phyloP scores from a whole-genome alignment of 306 rosid species.

The Rosa persica region DNA sequence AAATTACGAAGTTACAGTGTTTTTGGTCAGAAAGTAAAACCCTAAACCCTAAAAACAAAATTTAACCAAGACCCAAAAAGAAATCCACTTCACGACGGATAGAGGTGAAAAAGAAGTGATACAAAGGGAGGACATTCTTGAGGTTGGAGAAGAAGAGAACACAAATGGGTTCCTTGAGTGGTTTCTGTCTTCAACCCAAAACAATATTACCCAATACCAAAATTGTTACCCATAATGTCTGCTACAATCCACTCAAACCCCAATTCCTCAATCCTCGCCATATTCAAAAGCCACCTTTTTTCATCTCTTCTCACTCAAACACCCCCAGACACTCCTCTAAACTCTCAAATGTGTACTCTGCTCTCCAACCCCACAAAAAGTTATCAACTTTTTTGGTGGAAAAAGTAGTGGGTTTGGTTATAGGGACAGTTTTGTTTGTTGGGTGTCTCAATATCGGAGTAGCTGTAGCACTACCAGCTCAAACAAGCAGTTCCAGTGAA shows the following conservation, averaged over 20 bases:
- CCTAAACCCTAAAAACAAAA: neutral
- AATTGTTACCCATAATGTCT: neutral
- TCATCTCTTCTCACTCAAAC: neutral
- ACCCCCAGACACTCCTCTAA: conserved; percentile 18
- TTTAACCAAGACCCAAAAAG: neutral
- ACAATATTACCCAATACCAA: conserved; percentile 1
- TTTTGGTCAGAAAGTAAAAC: neutral
- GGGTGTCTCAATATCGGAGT: conserved; percentile 46
- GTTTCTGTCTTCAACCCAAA: conserved; percentile 19
- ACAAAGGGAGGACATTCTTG: neutral
- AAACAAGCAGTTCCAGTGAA: conserved; percentile 31
- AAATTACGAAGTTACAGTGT: neutral
- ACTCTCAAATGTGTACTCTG: neutral
- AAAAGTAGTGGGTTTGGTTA: conserved; percentile 50
- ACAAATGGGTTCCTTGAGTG: conserved; percentile 23
- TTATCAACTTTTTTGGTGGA: conserved; percentile 28
- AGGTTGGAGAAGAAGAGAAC: neutral
- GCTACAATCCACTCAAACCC: conserved; percentile 5
- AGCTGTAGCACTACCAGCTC: conserved; percentile 53
- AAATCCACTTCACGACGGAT: neutral
- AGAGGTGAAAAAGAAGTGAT: neutral
- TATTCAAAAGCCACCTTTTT: neutral
- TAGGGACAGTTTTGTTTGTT: conserved; percentile 59
- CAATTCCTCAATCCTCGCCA: conserved; percentile 10
- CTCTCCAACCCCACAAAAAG: conserved; percentile 21